These are phyloP conservation scores for Tolypocladium sp. DNA, from an alignment of 2,329 filamentous ascomycete species.

Conservation along the genomic window DNA sequence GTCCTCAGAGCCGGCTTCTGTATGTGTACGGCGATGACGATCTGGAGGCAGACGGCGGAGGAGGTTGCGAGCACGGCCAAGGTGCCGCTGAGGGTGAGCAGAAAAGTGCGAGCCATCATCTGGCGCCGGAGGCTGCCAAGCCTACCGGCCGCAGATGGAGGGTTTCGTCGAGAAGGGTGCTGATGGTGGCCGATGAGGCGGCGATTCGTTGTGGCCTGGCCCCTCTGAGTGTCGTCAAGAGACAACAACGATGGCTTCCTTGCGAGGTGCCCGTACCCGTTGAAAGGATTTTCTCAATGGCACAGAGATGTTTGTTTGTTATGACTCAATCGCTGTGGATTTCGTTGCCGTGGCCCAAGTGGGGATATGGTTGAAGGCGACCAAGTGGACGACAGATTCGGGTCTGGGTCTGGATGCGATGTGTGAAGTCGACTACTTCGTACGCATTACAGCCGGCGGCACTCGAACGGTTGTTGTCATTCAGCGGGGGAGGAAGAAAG, in stretches of 20 bases:
- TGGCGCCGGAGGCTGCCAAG: not conserved
- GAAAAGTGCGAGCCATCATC: constrained; percentile 5
- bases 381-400: not conserved
- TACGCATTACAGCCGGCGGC: not conserved
- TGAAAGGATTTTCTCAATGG: not conserved
- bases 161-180: not conserved
- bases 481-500: not conserved
- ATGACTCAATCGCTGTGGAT: not conserved
- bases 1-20: constrained; percentile 1
- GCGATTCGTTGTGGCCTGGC: not conserved
- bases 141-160: constrained; percentile 1
- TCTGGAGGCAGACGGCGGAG: constrained; percentile 9
- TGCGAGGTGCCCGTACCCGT: too few species aligned
- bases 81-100: constrained; percentile 5
- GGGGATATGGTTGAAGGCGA: not conserved
- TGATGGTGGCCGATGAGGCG: not conserved
- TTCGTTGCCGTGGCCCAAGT: not conserved
- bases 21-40: constrained; percentile 6
- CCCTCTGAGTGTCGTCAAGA: not conserved
- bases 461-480: not conserved
- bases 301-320: not conserved
- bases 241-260: not conserved
- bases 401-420: not conserved
- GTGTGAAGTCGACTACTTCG: not conserved
- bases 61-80: constrained; percentile 10